A percentile compares a stretch with the other conserved stretches of the same genome.
Evolutionary conservation across 805 yeast species (phyloP).

Genomic region (Metschnikowia kofuensis): DNA sequence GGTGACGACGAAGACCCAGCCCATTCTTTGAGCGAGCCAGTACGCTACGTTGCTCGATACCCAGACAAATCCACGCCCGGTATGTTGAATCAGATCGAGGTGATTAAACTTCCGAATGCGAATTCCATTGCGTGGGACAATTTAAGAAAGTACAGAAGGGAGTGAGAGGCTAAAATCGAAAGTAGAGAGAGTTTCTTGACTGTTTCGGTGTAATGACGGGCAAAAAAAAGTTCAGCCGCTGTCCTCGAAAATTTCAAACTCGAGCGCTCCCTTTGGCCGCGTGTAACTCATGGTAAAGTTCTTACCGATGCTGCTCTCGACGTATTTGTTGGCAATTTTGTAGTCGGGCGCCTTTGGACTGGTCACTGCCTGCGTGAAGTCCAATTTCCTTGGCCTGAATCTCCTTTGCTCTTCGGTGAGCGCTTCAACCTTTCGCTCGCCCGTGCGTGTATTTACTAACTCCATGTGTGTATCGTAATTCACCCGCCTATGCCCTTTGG

Average conservation of each 20-base stretch:
- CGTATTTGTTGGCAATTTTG: slow-evolving; percentile 14
- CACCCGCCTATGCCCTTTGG: neutral
- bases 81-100: slow-evolving; percentile 34
- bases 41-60: slow-evolving; percentile 30
- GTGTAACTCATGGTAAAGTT: slow-evolving; percentile 15
- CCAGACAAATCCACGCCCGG: slow-evolving; percentile 34
- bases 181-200: neutral
- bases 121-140: slow-evolving; percentile 45
- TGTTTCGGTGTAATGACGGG: neutral
- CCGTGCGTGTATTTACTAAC: slow-evolving; percentile 14
- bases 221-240: neutral
- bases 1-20: slow-evolving; percentile 16
- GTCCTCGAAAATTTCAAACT: slow-evolving; percentile 16
- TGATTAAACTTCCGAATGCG: slow-evolving; percentile 42
- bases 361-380: slow-evolving; percentile 16
- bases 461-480: slow-evolving; percentile 16
- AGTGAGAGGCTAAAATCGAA: neutral
- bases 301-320: slow-evolving; percentile 17
- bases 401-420: slow-evolving; percentile 14
- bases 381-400: slow-evolving; percentile 16
- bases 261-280: slow-evolving; percentile 12
- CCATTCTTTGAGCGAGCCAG: slow-evolving; percentile 30
- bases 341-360: slow-evolving; percentile 10
- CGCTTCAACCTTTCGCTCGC: slow-evolving; percentile 11
- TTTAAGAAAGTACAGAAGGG: slow-evolving; percentile 28